Conservation (phyloP, 805 yeast species). For the Lipomyces mesembrius region DNA sequence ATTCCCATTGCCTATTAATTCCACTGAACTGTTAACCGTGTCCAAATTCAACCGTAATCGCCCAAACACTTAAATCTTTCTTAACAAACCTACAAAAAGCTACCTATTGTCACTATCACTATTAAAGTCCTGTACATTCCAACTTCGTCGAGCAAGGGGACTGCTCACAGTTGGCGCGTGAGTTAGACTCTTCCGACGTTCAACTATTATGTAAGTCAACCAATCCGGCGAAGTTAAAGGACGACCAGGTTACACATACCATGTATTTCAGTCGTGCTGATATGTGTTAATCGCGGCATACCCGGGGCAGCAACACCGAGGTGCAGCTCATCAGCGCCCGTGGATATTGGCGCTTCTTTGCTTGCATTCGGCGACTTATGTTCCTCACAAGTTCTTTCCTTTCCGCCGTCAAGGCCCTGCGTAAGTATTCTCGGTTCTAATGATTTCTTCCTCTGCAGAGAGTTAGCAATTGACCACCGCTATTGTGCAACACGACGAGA, state of each 20-base stretch:
- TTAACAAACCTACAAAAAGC: neutral
- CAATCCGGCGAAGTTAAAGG: neutral
- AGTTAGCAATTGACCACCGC: neutral
- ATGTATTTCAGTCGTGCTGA: neutral
- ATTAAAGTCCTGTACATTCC: slow-evolving; percentile 7
- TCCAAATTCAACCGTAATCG: neutral
- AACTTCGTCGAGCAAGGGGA: slow-evolving; percentile 29
- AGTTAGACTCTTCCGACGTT: slow-evolving; percentile 6
- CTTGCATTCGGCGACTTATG: neutral
- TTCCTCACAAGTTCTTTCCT: neutral
- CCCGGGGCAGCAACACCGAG: too few relatives aligned
- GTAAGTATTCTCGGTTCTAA: slow-evolving; percentile 20
- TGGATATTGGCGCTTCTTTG: neutral
- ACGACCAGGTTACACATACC: neutral
- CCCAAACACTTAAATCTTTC: neutral
- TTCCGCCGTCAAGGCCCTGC: neutral
- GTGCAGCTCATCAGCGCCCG: neutral
- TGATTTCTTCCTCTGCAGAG: slow-evolving; percentile 21
- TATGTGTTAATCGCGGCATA: neutral
- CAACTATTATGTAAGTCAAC: neutral
- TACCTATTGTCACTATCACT: slow-evolving; percentile 5
- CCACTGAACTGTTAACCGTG: neutral
- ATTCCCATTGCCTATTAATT: neutral
- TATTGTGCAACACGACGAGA: neutral
- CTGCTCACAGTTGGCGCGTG: slow-evolving; percentile 35